Evolutionary conservation across 1,139 yeast species (phyloP).

Genomic region (Sugiyamaella xylanicola): DNA sequence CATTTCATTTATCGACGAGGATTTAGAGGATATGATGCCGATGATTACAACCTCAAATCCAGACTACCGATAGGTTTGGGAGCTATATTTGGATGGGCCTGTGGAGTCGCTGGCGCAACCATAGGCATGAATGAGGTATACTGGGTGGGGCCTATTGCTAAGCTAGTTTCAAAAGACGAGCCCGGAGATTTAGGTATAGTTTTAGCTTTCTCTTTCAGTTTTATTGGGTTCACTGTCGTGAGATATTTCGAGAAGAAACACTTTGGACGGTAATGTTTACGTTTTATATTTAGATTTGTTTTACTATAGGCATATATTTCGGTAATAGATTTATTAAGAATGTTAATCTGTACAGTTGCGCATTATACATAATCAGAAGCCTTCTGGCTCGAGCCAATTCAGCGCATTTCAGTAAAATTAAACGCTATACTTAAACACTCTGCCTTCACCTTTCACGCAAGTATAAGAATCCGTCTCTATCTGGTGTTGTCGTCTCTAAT

Average conservation of each 20-base stretch:
- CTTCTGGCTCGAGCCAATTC: too few relatives aligned
- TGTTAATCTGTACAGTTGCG: too few relatives aligned
- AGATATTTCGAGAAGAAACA: constrained; percentile 16
- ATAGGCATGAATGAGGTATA: constrained; percentile 80
- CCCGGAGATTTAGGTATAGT: constrained; percentile 86
- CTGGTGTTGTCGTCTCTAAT: too few relatives aligned
- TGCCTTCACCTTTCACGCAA: too few relatives aligned
- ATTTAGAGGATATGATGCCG: constrained; percentile 31
- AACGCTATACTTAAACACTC: too few relatives aligned
- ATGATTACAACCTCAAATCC: constrained; percentile 57
- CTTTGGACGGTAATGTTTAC: too few relatives aligned
- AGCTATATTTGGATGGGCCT: constrained; percentile 57
- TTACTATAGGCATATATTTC: too few relatives aligned
- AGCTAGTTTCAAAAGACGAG: constrained; percentile 48
- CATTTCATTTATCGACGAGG: constrained; percentile 68
- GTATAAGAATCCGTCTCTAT: too few relatives aligned
- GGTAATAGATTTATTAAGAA: too few relatives aligned
- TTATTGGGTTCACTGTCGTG: constrained; percentile 15
- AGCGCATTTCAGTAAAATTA: too few relatives aligned
- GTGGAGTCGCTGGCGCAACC: constrained; percentile 74
- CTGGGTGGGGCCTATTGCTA: constrained; percentile 73
- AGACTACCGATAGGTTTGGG: constrained; percentile 65
- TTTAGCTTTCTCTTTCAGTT: constrained; percentile 65
- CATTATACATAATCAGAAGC: too few relatives aligned
- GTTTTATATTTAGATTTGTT: too few relatives aligned